Base-by-base conservation (phyloP, 371 early-diverging fungal species). In the Lichtheimia ramosa region DNA sequence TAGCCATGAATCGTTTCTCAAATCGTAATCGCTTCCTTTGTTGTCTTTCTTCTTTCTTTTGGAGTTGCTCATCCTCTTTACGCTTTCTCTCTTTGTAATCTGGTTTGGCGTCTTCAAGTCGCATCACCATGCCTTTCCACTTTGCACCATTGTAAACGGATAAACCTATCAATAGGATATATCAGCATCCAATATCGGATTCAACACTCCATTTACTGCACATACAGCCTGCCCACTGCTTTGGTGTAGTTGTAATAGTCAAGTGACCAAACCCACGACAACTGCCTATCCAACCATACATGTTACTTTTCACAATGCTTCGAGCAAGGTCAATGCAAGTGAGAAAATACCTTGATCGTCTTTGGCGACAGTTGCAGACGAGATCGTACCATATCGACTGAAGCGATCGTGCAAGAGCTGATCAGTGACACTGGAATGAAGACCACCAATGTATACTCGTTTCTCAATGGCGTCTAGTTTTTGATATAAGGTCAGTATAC, bases 111-210 rank as follows among this genome's bases (percentile, higher is more conserved):
- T 89, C 91, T 61, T 92, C 92, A 25, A 95, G 69, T 51, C 83
- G 82, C 61, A 95, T 61, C 20, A 75, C 74, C 51, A 80, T 70
- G 25, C 94, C 96, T 69, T 88, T 92, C 96, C 96, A 95, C 60
- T 91, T 92, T n/a, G 95, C 82, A 0, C 90, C 88, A 51, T 92
- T 89, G 62, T 85, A 90, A 2, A 83, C 66, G 2, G 79, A 69
- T 2, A 89, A 41, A 53, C 86, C 88, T 86, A 55, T 5, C 20
- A 77, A 59, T 74, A 77, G 15, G 67, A 13, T 68, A 59, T 1
- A 74, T 49, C 41, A 74, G 77, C 64, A 53, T 34, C 10, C 34
- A 34, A 34, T 34, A 3, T 34, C 10, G 10, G 0, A 8, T 8
- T 34, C 0, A 34, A 10, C 10, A 34, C 10, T 8, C 1, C 34